Evolutionary conservation across 768 basidiomycete genomes (phyloP).

Genomic region (Suillus americanus): DNA sequence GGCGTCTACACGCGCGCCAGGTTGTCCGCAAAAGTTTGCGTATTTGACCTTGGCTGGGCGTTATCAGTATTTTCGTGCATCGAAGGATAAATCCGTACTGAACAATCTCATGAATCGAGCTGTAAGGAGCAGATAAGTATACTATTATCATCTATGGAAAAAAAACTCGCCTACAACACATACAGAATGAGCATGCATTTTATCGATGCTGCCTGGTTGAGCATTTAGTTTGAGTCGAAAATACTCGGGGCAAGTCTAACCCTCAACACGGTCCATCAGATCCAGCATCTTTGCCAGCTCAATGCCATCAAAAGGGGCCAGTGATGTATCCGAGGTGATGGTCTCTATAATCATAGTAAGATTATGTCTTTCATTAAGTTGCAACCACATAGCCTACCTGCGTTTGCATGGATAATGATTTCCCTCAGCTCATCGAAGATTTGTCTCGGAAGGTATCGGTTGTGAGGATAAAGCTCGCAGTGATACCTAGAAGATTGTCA

Average conservation of each 20-base stretch:
- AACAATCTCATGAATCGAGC: constrained; percentile 16
- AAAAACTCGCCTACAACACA: constrained; percentile 12
- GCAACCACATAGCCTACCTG: neutral
- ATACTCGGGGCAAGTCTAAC: neutral
- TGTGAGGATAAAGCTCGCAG: constrained; percentile 19
- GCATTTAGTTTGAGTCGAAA: neutral
- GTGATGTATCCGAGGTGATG: constrained; percentile 17
- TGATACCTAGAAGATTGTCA: constrained; percentile 20
- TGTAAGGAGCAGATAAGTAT: neutral
- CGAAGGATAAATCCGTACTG: constrained; percentile 8
- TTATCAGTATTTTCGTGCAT: constrained; percentile 4
- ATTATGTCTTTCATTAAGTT: neutral
- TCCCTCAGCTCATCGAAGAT: constrained; percentile 9
- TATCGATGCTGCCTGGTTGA: constrained; percentile 2
- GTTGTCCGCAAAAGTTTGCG: constrained; percentile 38
- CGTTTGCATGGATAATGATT: constrained; percentile 13
- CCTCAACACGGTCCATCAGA: constrained; percentile 10
- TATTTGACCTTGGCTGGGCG: constrained; percentile 28
- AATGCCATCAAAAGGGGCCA: constrained; percentile 15
- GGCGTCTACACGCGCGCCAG: constrained; percentile 33
- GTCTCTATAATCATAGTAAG: constrained; percentile 15
- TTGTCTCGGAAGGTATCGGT: constrained; percentile 4
- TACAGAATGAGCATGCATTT: constrained; percentile 9
- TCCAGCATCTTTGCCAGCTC: constrained; percentile 14
- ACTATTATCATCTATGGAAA: no score